Conservation (phyloP, 1,284 basidiomycete genomes). For the Macrocystidia cucumis region DNA sequence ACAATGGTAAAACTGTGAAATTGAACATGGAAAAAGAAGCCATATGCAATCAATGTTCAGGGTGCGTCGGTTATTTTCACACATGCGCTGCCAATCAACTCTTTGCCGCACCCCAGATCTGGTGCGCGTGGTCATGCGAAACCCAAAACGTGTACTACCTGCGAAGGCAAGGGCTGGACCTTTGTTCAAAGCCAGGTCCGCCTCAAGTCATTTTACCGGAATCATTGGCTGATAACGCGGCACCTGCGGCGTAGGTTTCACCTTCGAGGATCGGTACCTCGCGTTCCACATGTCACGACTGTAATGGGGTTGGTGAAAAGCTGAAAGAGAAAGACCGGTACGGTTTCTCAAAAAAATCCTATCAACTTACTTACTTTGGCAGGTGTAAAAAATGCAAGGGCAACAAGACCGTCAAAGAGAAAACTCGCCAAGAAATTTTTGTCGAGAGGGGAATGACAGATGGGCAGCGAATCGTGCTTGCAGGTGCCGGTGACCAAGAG, state of each 20-base stretch:
- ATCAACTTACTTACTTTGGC: not conserved
- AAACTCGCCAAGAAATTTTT: constrained; percentile 80
- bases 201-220: constrained; percentile 2
- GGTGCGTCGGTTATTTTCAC: constrained; percentile 35
- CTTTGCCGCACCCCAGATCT: constrained; percentile 35
- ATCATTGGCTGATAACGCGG: too few species aligned
- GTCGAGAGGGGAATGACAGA: constrained; percentile 88
- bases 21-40: constrained; percentile 87
- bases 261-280: constrained; percentile 42
- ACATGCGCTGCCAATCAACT: not conserved
- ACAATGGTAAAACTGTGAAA: constrained; percentile 85
- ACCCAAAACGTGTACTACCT: constrained; percentile 75
- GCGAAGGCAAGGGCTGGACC: constrained; percentile 79
- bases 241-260: constrained; percentile 42
- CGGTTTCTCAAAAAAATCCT: constrained; percentile 10
- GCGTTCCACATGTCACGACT: constrained; percentile 65
- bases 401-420: constrained; percentile 77
- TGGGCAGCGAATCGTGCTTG: constrained; percentile 79
- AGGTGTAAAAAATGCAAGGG: constrained; percentile 98
- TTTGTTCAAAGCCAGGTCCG: constrained; percentile 53
- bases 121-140: constrained; percentile 79
- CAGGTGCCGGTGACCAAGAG: constrained; percentile 87
- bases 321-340: constrained; percentile 86
- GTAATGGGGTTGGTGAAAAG: constrained; percentile 74
- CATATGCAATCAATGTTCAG: constrained; percentile 76